Evolutionary conservation across 352 stramenopile genomes (phyloP), one percentile per base, ranked within the genome.

Genomic region (Phytophthora pistaciae): DNA sequence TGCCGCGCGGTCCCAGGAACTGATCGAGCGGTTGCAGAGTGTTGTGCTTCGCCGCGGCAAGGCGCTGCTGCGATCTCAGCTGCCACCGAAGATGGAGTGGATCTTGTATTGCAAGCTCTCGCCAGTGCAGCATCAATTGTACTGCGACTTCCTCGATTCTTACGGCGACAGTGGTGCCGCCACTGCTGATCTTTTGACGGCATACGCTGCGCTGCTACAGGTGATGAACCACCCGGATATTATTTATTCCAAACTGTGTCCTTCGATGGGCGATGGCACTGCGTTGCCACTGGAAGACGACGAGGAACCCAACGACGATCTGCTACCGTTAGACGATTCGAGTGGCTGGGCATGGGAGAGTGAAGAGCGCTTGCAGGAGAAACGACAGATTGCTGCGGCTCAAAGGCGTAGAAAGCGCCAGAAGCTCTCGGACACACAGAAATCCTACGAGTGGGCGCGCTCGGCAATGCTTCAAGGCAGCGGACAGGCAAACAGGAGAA

Each of bases 141-240:
- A 97, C 62, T 88, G 84, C 50, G 84, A 82, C 23, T 96, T 96
- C 60, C 69, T 95, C 21, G 67, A 90, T 21, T 90, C 61, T 59
- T 86, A 89, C 48, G 71, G 72, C 29, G 74, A 88, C n/a, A 54
- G 58, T 16, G 68, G 75, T 20, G 80, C 80, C 29, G 78, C 74
- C 38, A 77, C 72, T 13, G 78, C 80, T 36, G 91, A 95, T 58
- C 75, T 96, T 29, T 79, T 96, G 46, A 91, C 87, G 13, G 87
- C 90, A 10, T 96, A 96, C 50, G 77, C 90, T 11, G 80, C 87
- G 60, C 66, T 95, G 46, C 69, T 96, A 13, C 86, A 94, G 59
- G 88, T 97, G 20, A 94, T 97, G 82, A 97, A 97, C 59, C 91
- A 97, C 57, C 91, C 91, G 7, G 91, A 97, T 61, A 91, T 96